phyloP scores from a whole-genome alignment of 805 yeast genomes.

The Candida ortonii region DNA sequence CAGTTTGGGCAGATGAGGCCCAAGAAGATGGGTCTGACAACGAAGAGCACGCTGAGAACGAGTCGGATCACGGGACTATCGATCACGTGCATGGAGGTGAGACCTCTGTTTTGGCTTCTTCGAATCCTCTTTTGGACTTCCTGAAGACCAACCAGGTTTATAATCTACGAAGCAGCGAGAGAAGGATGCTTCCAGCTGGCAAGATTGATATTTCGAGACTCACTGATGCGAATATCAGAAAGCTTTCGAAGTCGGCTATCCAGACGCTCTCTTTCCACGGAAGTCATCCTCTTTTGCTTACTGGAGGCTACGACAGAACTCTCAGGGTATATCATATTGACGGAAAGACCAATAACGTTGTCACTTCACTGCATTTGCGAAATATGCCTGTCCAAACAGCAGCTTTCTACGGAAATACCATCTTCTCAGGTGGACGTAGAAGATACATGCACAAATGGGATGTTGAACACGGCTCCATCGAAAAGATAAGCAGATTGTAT shows the following conservation, averaged over 20 bases:
- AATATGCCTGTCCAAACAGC: constrained; percentile 82
- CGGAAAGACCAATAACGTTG: constrained; percentile 77
- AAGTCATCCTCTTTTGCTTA: constrained; percentile 72
- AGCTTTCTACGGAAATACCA: constrained; percentile 53
- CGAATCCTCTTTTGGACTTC: constrained; percentile 34
- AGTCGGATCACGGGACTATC: constrained; percentile 14
- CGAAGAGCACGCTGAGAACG: too few relatives aligned
- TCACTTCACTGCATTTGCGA: constrained; percentile 75
- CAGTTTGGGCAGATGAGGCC: constrained; percentile 70
- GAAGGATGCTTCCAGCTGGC: constrained; percentile 63
- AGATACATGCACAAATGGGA: constrained; percentile 92
- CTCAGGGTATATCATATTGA: constrained; percentile 86
- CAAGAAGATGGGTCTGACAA: constrained; percentile 53
- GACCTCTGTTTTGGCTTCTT: constrained; percentile 21
- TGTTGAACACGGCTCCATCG: constrained; percentile 56
- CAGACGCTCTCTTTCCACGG: constrained; percentile 86
- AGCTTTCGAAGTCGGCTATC: constrained; percentile 72
- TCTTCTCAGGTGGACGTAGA: constrained; percentile 89
- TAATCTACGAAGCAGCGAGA: constrained; percentile 28
- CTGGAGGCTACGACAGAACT: constrained; percentile 92
- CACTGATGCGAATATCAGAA: constrained; percentile 78
- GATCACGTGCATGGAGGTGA: constrained; percentile 10
- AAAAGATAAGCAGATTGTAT: constrained; percentile 82
- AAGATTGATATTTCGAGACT: constrained; percentile 75
- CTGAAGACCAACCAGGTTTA: constrained; percentile 33